A percentile compares a stretch with the other conserved stretches of the same genome.
phyloP scores from a whole-genome alignment of 192 early-diverging fungal species.

The Podila verticillata region DNA sequence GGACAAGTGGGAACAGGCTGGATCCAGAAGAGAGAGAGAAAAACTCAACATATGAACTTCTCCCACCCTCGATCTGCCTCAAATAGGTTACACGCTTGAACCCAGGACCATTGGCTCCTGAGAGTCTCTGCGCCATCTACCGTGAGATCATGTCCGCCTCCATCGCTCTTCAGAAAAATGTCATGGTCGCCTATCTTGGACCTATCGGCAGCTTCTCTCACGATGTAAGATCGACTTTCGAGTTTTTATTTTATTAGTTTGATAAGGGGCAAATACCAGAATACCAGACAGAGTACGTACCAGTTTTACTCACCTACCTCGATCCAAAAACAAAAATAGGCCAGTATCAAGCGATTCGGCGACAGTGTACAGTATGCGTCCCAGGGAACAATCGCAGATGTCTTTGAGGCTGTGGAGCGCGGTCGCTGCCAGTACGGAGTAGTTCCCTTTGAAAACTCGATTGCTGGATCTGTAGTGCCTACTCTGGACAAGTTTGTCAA shows the following conservation, averaged over 20 bases:
- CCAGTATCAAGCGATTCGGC: constrained; percentile 71
- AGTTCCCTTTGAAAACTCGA: constrained; percentile 97
- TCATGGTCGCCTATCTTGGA: constrained; percentile 90
- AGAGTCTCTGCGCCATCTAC: constrained; percentile 54
- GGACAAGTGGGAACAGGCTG: too few relatives aligned
- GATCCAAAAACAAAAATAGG: constrained; percentile 6
- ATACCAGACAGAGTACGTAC: not conserved
- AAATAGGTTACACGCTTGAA: constrained; percentile 71
- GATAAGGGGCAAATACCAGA: not conserved
- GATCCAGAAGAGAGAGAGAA: too few relatives aligned
- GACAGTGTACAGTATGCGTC: constrained; percentile 80
- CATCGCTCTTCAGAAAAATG: constrained; percentile 82
- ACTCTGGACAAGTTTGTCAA: constrained; percentile 85
- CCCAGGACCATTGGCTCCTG: constrained; percentile 73
- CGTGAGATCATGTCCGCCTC: constrained; percentile 91
- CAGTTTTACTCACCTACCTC: not conserved
- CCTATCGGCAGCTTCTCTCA: constrained; percentile 91
- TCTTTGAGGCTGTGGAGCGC: constrained; percentile 80
- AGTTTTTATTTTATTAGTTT: not conserved
- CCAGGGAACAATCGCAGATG: constrained; percentile 75
- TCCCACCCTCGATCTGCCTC: too few relatives aligned
- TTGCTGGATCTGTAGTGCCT: constrained; percentile 83
- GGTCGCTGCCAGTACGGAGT: constrained; percentile 86
- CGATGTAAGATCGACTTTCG: constrained; percentile 62
- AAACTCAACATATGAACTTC: too few relatives aligned